phyloP scores from a whole-genome alignment of 257 asterid species.

The Solanum clarkiae region DNA sequence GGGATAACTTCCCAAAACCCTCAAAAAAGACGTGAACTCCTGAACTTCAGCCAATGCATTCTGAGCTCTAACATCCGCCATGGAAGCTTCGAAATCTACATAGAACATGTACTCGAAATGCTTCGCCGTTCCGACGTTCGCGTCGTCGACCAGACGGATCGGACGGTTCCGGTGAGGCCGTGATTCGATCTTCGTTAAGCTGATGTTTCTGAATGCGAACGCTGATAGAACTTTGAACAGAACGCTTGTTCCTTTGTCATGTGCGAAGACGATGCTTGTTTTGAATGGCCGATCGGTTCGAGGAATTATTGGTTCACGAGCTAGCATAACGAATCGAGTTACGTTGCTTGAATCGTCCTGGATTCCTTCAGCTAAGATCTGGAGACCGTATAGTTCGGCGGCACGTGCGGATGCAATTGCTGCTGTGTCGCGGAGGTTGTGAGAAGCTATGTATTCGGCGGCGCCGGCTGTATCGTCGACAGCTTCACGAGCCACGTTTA shows the following conservation, averaged over 20 bases:
- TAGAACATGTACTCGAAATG: constrained; percentile 82
- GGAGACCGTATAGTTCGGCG: constrained; percentile 62
- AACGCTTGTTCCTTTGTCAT: constrained; percentile 67
- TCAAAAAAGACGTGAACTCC: constrained; percentile 77
- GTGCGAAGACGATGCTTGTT: constrained; percentile 84
- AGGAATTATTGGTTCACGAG: constrained; percentile 79
- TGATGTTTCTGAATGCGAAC: constrained; percentile 70
- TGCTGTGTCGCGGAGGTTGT: constrained; percentile 65
- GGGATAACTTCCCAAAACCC: constrained; percentile 89
- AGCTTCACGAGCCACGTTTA: constrained; percentile 61
- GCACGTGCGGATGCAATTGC: constrained; percentile 90
- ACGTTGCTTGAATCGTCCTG: constrained; percentile 78
- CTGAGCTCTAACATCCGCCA: constrained; percentile 88
- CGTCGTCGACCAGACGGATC: constrained; percentile 56
- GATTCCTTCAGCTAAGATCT: constrained; percentile 53
- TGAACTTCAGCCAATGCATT: constrained; percentile 86
- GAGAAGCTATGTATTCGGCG: constrained; percentile 55
- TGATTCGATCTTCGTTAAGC: constrained; percentile 75
- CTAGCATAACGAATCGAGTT: constrained; percentile 83
- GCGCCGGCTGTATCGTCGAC: constrained; percentile 88
- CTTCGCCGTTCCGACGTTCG: constrained; percentile 53
- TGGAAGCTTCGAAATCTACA: constrained; percentile 82
- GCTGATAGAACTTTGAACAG: constrained; percentile 77
- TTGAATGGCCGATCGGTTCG: constrained; percentile 81
- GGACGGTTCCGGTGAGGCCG: constrained; percentile 75